Conservation (phyloP, 352 stramenopile genomes). For the Globisporangium alternatum region DNA sequence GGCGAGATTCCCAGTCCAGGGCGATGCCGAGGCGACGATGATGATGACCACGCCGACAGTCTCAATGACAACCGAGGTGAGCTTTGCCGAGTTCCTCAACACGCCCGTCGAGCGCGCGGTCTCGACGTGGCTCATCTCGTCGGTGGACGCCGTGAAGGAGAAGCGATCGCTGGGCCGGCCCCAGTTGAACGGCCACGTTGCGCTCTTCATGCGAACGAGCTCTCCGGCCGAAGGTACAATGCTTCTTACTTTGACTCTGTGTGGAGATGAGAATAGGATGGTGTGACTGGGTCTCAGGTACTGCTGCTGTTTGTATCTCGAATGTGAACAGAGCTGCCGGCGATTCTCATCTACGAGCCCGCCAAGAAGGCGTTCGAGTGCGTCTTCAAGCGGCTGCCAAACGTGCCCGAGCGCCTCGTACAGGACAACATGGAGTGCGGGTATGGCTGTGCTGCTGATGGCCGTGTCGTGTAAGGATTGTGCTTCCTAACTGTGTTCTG, state of each 20-base stretch:
- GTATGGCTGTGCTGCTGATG: neutral
- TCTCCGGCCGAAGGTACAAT: neutral
- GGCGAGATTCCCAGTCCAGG: neutral
- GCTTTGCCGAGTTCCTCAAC: neutral
- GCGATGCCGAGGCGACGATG: neutral
- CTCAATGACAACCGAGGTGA: neutral
- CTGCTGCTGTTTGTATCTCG: neutral
- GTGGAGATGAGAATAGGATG: neutral
- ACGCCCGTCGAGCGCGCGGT: neutral
- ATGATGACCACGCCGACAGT: neutral
- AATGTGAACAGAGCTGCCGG: neutral
- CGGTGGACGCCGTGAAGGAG: neutral
- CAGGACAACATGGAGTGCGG: conserved; percentile 4
- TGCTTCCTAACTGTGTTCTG: neutral
- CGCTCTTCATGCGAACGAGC: conserved; percentile 2
- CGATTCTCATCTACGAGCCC: neutral
- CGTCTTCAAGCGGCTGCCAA: neutral
- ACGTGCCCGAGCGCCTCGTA: neutral
- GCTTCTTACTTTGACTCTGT: neutral
- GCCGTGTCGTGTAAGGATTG: neutral
- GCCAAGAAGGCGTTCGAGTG: neutral
- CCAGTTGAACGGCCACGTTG: neutral
- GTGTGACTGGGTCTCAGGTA: neutral
- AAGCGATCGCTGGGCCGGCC: neutral
- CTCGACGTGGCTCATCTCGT: neutral